These are phyloP conservation scores for Leersia perrieri DNA, from an alignment of 176 grass and related monocot genomes.

Conservation along the genomic window DNA sequence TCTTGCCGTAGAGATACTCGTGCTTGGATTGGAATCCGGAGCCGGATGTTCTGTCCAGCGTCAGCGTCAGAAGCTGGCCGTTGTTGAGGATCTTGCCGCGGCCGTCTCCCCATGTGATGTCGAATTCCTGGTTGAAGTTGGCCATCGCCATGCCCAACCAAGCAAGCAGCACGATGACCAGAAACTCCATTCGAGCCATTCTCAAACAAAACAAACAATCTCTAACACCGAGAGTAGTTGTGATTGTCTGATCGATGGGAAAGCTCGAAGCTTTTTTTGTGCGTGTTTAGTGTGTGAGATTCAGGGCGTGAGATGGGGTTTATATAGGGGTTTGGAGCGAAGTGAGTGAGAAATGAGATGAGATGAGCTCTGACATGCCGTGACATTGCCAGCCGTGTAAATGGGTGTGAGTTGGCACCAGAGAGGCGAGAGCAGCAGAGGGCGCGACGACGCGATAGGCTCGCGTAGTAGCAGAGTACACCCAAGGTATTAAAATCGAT, in stretches of 20 bases:
- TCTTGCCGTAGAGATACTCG: constrained; percentile 89
- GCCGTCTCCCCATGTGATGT: constrained; percentile 79
- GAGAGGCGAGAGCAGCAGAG: constrained; percentile 15
- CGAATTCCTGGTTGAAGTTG: constrained; percentile 63
- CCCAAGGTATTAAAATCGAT: not conserved
- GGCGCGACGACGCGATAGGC: not conserved
- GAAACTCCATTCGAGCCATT: not conserved
- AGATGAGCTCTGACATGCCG: not conserved
- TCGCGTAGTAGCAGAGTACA: not conserved
- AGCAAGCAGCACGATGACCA: not conserved
- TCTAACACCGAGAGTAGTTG: no score
- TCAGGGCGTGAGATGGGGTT: constrained; percentile 23
- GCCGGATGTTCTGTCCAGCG: constrained; percentile 64
- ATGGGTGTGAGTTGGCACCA: constrained; percentile 61
- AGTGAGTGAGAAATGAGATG: not conserved
- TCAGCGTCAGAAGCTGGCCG: constrained; percentile 58
- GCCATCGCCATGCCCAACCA: constrained; percentile 25
- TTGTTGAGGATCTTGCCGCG: constrained; percentile 57
- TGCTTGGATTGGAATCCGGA: constrained; percentile 85
- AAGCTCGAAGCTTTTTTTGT: not conserved
- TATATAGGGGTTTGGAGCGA: constrained; percentile 57
- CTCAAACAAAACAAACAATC: no score
- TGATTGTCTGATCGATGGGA: not conserved
- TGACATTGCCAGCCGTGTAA: not conserved
- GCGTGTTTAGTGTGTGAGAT: constrained; percentile 13